A percentile compares a stretch with the other conserved stretches of the same genome.
Conservation (phyloP, 148 eudicot genomes). For the Talinum fruticosum region DNA sequence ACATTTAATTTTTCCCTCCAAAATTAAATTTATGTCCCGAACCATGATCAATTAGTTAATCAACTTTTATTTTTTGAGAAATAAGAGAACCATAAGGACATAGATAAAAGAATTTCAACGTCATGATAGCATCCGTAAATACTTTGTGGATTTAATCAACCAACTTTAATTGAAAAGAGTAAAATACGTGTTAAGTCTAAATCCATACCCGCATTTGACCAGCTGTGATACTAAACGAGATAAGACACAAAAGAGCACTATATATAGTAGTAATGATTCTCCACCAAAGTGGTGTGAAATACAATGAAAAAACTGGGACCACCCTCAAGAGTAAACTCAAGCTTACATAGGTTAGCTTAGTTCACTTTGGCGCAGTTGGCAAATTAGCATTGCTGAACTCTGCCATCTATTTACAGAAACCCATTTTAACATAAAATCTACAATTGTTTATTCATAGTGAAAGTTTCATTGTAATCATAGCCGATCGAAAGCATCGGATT, state of each 20-base stretch:
- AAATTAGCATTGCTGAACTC: conserved; percentile 24
- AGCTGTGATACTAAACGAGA: conserved; percentile 19
- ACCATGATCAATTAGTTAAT: no score
- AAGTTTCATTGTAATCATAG: conserved; percentile 25
- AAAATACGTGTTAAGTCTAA: neutral
- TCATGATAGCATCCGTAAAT: neutral
- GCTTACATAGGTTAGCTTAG: neutral
- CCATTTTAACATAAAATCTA: conserved; percentile 15
- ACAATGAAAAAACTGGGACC: conserved; percentile 15
- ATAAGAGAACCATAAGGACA: no score
- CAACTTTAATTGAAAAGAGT: neutral
- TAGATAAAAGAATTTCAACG: neutral
- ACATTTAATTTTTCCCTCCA: no score
- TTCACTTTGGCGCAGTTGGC: conserved; percentile 6
- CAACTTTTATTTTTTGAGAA: neutral
- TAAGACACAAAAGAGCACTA: conserved; percentile 11
- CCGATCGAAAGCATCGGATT: conserved; percentile 12
- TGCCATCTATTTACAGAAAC: conserved; percentile 18
- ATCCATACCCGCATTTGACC: neutral
- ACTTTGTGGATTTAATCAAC: no score
- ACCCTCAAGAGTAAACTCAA: neutral
- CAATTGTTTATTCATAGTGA: neutral
- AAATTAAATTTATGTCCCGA: no score
- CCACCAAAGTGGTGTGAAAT: conserved; percentile 12
- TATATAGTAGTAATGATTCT: conserved; percentile 22